These are phyloP conservation scores for Termitomyces sp. DNA, from an alignment of 768 basidiomycete species.

Conservation along the genomic window DNA sequence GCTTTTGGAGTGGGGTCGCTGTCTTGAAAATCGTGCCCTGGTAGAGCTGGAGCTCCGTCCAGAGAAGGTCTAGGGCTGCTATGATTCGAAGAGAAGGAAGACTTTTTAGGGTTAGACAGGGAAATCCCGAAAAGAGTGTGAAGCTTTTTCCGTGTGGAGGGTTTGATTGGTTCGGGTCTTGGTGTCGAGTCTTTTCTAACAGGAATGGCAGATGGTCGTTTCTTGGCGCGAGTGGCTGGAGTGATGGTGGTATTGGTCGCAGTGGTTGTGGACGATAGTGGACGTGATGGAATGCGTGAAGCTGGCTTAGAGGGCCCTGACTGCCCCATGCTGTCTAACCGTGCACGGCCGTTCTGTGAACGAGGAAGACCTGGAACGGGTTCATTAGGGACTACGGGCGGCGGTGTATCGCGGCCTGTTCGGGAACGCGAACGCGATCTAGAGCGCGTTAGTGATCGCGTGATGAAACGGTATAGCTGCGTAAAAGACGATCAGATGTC, in stretches of 20 bases:
- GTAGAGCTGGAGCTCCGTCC: constrained; percentile 16
- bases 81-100: constrained; percentile 36
- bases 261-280: constrained; percentile 62
- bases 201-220: constrained; percentile 24
- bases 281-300: constrained; percentile 52
- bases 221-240: constrained; percentile 43
- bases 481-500: constrained; percentile 7
- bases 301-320: constrained; percentile 40
- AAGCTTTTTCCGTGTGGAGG: constrained; percentile 35
- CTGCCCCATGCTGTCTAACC: constrained; percentile 17
- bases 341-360: constrained; percentile 8
- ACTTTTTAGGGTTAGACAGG: constrained; percentile 32
- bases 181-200: constrained; percentile 19
- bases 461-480: constrained; percentile 61
- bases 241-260: constrained; percentile 60
- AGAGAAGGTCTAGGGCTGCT: constrained; percentile 21
- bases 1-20: constrained; percentile 25
- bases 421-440: constrained; percentile 60
- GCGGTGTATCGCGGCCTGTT: constrained; percentile 19
- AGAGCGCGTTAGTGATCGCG: constrained; percentile 47
- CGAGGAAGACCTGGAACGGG: constrained; percentile 20
- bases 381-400: constrained; percentile 15
- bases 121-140: constrained; percentile 46
- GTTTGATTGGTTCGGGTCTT: constrained; percentile 30
- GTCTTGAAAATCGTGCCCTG: constrained; percentile 18